phyloP scores from a whole-genome alignment of 2,329 filamentous ascomycete genomes.

The Ascosphaera aggregata region DNA sequence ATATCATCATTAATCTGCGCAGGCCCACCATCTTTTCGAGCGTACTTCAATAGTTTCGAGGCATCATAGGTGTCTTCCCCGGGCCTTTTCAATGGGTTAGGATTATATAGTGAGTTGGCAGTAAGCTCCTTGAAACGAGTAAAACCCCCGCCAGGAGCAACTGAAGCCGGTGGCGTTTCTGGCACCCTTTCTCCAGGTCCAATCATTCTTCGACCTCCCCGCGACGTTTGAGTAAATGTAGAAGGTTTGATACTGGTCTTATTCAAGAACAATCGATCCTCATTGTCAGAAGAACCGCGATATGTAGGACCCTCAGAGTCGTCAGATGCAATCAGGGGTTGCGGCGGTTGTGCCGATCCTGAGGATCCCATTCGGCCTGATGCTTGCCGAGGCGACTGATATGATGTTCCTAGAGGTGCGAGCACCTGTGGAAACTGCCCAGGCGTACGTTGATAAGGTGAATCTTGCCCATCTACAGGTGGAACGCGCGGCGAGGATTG shows the following conservation, averaged over 20 bases:
- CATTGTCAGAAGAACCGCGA: conserved; percentile 39
- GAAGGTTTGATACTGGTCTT: conserved; percentile 37
- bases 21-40: conserved; percentile 12
- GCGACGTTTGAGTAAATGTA: conserved; percentile 26
- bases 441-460: too few relatives aligned
- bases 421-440: too few relatives aligned
- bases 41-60: conserved; percentile 4
- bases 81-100: conserved; percentile 13
- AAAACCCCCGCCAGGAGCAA: conserved; percentile 9
- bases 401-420: too few relatives aligned
- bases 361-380: too few relatives aligned
- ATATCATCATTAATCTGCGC: conserved; percentile 21
- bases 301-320: conserved; percentile 34
- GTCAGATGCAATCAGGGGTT: conserved; percentile 26
- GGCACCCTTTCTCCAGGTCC: conserved; percentile 14
- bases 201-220: conserved; percentile 17
- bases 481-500: too few relatives aligned
- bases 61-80: conserved; percentile 19
- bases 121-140: conserved; percentile 22
- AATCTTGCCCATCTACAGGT: too few relatives aligned
- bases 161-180: conserved; percentile 22
- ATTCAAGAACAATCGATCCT: conserved; percentile 22
- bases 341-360: too few relatives aligned
- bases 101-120: conserved; percentile 19
- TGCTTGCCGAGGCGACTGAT: too few relatives aligned